A percentile compares a stretch with the other conserved stretches of the same genome.
These are phyloP conservation scores for Plectosphaerella sp. DNA, from an alignment of 2,329 filamentous ascomycete genomes.

Conservation along the genomic window DNA sequence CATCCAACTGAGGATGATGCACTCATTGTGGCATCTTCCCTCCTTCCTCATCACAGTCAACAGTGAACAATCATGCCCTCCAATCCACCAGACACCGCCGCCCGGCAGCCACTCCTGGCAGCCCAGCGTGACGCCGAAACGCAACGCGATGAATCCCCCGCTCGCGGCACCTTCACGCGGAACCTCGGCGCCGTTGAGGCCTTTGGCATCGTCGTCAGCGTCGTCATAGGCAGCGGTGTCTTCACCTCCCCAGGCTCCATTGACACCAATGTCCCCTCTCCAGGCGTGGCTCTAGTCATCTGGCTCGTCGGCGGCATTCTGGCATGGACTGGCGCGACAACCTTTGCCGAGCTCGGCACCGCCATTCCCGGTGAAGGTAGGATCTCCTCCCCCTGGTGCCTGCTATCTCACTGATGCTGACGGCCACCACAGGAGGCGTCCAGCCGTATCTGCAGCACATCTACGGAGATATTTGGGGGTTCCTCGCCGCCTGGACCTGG, in stretches of 20 bases:
- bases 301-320: slow-evolving; percentile 59
- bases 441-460: slow-evolving; percentile 59
- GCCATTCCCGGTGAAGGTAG: slow-evolving; percentile 54
- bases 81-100: not conserved
- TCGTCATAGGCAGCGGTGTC: slow-evolving; percentile 61
- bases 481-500: slow-evolving; percentile 62
- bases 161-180: slow-evolving; percentile 28
- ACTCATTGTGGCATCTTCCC: no score
- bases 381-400: slow-evolving; percentile 24
- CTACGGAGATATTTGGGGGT: slow-evolving; percentile 57
- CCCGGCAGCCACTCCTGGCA: not conserved
- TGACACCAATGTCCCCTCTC: slow-evolving; percentile 59
- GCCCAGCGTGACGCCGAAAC: not conserved
- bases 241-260: slow-evolving; percentile 62
- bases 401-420: slow-evolving; percentile 18
- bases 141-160: not conserved
- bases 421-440: slow-evolving; percentile 37
- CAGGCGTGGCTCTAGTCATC: slow-evolving; percentile 50
- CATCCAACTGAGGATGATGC: no score
- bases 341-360: slow-evolving; percentile 59
- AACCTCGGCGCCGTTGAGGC: slow-evolving; percentile 43
- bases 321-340: slow-evolving; percentile 60
- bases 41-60: not conserved
- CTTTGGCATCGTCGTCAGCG: slow-evolving; percentile 57
- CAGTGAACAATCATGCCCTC: not conserved